These are phyloP conservation scores for Bryum argenteum DNA, from an alignment of 225 moss, liverwort and hornwort genomes.

Conservation along the genomic window DNA sequence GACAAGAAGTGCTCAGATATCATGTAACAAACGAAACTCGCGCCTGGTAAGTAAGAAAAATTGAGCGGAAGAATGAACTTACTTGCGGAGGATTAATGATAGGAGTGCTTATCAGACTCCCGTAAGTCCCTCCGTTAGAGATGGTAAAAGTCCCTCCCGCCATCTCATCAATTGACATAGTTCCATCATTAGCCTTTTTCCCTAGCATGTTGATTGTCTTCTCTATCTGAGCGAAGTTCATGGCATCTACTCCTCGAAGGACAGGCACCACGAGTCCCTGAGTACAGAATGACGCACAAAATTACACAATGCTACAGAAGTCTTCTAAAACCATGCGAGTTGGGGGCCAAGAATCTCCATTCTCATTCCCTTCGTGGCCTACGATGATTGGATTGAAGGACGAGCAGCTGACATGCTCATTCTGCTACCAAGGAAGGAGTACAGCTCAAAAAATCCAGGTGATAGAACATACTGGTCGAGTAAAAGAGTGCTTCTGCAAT, in stretches of 20 bases:
- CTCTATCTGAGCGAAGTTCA: slow-evolving; percentile 90
- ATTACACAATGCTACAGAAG: not conserved
- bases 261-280: slow-evolving; percentile 94
- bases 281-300: slow-evolving; percentile 18
- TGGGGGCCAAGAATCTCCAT: not conserved
- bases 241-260: slow-evolving; percentile 70
- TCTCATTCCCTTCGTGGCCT: not conserved
- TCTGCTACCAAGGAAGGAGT: not conserved
- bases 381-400: slow-evolving; percentile 6
- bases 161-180: slow-evolving; percentile 96
- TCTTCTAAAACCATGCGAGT: not conserved
- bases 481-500: not conserved
- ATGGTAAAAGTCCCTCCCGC: slow-evolving; percentile 91
- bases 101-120: slow-evolving; percentile 90
- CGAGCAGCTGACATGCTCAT: slow-evolving; percentile 12
- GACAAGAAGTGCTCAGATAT: slow-evolving; percentile 7
- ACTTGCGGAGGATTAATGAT: slow-evolving; percentile 97
- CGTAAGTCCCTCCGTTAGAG: slow-evolving; percentile 92
- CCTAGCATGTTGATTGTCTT: slow-evolving; percentile 75
- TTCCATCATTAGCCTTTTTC: slow-evolving; percentile 85
- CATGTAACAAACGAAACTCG: not conserved
- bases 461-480: slow-evolving; percentile 1
- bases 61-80: slow-evolving; percentile 7
- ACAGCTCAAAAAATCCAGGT: slow-evolving; percentile 5
- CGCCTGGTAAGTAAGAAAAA: not conserved